Conservation (phyloP, 345 rosid genomes). For the Firmiana major region DNA sequence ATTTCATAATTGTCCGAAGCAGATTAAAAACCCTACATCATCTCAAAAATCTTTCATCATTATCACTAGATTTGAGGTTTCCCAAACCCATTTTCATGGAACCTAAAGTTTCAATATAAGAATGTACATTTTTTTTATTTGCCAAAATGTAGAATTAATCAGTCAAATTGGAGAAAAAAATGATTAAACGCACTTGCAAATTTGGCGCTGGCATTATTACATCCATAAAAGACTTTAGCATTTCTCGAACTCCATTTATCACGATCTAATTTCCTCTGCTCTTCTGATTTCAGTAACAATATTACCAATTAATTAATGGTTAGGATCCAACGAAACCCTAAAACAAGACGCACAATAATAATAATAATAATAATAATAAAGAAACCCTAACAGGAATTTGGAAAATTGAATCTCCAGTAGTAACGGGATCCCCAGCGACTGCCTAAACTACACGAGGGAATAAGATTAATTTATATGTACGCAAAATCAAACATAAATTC, state of each 20-base stretch:
- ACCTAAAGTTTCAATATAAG: background rate
- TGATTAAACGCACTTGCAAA: conserved; percentile 14
- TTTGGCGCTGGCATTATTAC: conserved; percentile 21
- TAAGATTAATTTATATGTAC: background rate
- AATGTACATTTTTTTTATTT: too few relatives aligned
- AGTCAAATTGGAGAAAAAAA: background rate
- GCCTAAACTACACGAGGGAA: conserved; percentile 19
- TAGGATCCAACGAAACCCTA: conserved; percentile 16
- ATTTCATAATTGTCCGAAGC: background rate
- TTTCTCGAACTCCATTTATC: conserved; percentile 21
- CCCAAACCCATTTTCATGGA: background rate
- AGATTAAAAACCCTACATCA: background rate
- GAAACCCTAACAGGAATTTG: conserved; percentile 72
- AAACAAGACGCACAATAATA: background rate
- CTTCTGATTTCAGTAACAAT: conserved; percentile 35
- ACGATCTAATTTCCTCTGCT: conserved; percentile 64
- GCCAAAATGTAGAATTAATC: background rate
- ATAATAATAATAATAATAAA: too few relatives aligned
- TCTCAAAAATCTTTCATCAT: background rate
- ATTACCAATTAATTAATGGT: background rate
- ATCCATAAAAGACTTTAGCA: conserved; percentile 18
- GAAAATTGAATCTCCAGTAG: conserved; percentile 31
- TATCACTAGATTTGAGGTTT: background rate
- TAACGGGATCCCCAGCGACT: conserved; percentile 21
- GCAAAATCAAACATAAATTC: background rate